Evolutionary conservation across 208 protist genomes (phyloP), one percentile per base, ranked within the genome.

Genomic region (Acanthamoeba polyphaga): DNA sequence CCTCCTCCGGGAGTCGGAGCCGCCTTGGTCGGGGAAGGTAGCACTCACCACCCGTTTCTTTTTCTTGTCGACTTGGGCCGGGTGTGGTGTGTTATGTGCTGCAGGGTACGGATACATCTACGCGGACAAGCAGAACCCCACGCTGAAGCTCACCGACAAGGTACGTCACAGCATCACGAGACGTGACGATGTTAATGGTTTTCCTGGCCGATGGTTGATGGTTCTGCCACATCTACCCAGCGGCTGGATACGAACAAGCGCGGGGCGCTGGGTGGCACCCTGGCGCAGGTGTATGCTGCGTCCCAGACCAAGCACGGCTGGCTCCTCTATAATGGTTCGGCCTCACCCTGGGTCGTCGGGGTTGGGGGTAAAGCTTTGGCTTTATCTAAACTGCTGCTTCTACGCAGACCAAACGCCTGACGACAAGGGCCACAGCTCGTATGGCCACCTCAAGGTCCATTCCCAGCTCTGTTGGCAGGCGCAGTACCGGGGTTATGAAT

Each of bases 261-360:
- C 22, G 88, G 88, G 49, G 62, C 95, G 13, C 32, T 96, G 4
- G 22, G 22, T 29, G 22, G 74, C 38, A 97, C 96, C 32, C 58
- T 97, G 8, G 49, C 10, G 15, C 95, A 94, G 58, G 53, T 96
- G 3, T 97, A 92, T 27, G 13, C 5, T 1, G 66, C 49, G 0
- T 17, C 24, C 0, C 24, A 15, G 10, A 12, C 12, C 12, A 13
- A 64, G 3, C 22, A 34, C 13, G 66, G 70, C 19, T 96, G 94
- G 94, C 32, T 96, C 1, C 92, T 97, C 68, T 97, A 96, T 12
- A 96, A 97, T 27, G 96, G 95, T 68, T 60, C 96, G 58, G 58
- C 74, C 89, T 88, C 46, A 24, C 70, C n/a, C 17, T 70, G 46
- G 4, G 24, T 38, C 32, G 62, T 46, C n/a, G n/a, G 49, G 22